phyloP scores from a whole-genome alignment of 2,329 filamentous ascomycete species.

The Fusarium napiforme region DNA sequence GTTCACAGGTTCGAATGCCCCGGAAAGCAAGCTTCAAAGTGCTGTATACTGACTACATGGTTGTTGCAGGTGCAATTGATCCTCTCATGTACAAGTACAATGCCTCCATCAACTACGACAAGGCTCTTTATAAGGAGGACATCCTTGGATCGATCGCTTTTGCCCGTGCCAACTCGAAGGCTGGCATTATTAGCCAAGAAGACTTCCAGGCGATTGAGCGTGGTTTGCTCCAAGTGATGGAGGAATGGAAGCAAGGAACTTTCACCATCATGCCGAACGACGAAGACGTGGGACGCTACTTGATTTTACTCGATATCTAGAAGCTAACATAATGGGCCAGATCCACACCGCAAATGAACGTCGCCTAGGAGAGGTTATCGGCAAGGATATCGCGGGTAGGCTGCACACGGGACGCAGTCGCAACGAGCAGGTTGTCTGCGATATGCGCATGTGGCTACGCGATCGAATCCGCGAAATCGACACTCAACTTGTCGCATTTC shows the following conservation, averaged over 20 bases:
- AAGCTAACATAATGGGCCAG: not conserved
- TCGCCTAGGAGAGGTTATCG: not conserved
- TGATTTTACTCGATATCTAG: not conserved
- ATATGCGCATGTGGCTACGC: not conserved
- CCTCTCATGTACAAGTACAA: not conserved
- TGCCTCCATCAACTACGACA: not conserved
- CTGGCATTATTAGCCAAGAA: not conserved
- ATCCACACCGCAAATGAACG: not conserved
- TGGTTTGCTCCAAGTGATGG: not conserved
- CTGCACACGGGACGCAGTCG: not conserved
- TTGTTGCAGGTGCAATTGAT: not conserved
- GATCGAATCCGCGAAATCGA: not conserved
- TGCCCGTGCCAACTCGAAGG: not conserved
- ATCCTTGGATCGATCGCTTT: not conserved
- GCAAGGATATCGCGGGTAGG: not conserved
- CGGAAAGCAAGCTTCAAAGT: not conserved
- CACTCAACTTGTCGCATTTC: not conserved
- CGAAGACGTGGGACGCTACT: not conserved
- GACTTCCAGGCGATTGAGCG: not conserved
- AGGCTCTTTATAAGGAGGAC: not conserved
- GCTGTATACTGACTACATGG: not conserved
- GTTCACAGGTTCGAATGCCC: not conserved
- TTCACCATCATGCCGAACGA: not conserved
- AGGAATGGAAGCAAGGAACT: not conserved
- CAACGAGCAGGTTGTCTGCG: not conserved